Conservation (phyloP, 805 yeast species). For the Blastobotrys muscicola region DNA sequence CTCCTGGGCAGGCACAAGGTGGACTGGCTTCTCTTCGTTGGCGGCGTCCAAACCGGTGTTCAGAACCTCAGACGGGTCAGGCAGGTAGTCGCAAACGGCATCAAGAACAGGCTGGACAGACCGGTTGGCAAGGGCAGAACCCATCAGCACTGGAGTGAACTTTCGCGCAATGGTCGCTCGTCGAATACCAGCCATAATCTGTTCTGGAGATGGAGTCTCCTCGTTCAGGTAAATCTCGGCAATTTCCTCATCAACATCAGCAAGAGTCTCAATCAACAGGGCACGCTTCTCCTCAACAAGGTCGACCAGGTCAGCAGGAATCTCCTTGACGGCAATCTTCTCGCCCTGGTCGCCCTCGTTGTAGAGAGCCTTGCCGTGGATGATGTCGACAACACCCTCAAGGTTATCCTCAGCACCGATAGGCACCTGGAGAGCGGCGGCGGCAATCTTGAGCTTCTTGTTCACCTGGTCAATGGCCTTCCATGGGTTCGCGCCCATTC, state of each 20-base stretch:
- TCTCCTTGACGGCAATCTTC: constrained; percentile 46
- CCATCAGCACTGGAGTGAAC: constrained; percentile 99
- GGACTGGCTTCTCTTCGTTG: constrained; percentile 56
- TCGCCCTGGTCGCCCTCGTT: constrained; percentile 92
- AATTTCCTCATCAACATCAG: constrained; percentile 96
- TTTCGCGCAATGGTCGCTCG: constrained; percentile 90
- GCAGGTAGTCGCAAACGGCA: constrained; percentile 91
- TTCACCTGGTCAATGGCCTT: constrained; percentile 87
- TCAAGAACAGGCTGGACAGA: constrained; percentile 94
- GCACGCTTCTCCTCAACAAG: constrained; percentile 87
- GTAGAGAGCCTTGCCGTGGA: constrained; percentile 77
- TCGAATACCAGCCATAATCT: constrained; percentile 83
- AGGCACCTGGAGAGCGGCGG: constrained; percentile 97
- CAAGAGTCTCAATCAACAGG: constrained; percentile 80
- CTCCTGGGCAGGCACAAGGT: constrained; percentile 58
- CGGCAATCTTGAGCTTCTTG: constrained; percentile 77
- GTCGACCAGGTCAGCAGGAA: constrained; percentile 74
- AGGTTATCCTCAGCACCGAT: constrained; percentile 86
- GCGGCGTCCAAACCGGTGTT: constrained; percentile 77
- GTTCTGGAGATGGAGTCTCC: constrained; percentile 72
- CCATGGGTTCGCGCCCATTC: constrained; percentile 99
- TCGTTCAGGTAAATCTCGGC: constrained; percentile 91
- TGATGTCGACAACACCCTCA: constrained; percentile 84
- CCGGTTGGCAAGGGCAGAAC: constrained; percentile 93
- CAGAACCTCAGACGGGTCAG: constrained; percentile 87